Evolutionary conservation across 2,329 filamentous ascomycete species (phyloP).

Genomic region (Alternaria infectoria): DNA sequence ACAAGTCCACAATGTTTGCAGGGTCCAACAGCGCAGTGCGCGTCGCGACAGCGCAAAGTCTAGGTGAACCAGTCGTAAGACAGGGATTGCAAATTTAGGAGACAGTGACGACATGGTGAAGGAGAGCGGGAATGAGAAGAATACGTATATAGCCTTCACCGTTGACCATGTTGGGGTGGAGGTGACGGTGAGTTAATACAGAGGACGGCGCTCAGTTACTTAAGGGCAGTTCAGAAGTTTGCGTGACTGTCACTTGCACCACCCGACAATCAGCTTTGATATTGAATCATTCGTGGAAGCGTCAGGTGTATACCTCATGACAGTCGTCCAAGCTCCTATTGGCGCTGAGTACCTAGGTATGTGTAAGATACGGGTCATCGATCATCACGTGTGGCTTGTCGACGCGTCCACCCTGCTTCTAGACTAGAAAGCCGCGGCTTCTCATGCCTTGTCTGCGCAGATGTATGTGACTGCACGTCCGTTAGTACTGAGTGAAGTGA

Average conservation of each 20-base stretch:
- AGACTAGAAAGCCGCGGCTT: neutral
- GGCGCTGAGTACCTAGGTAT: neutral
- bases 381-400: neutral
- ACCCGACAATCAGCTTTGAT: neutral
- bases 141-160: neutral
- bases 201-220: neutral
- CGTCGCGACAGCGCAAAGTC: neutral
- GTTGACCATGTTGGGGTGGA: neutral
- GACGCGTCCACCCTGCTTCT: neutral
- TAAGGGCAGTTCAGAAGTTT: neutral
- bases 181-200: neutral
- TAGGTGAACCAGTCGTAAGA: neutral
- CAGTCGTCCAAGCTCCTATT: conserved; percentile 1
- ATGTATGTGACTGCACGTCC: conserved; percentile 37
- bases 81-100: neutral
- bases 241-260: neutral
- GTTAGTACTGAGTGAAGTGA: conserved; percentile 12
- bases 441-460: conserved; percentile 37
- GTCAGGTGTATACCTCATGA: neutral
- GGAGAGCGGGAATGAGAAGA: neutral
- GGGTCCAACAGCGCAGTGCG: neutral
- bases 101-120: neutral
- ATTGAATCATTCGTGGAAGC: neutral
- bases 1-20: neutral
- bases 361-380: neutral